Percentiles rank a stretch among this genome's conserved stretches.
These are phyloP conservation scores for Vaucheria bursata DNA, from an alignment of 352 stramenopile species.

Conservation along the genomic window DNA sequence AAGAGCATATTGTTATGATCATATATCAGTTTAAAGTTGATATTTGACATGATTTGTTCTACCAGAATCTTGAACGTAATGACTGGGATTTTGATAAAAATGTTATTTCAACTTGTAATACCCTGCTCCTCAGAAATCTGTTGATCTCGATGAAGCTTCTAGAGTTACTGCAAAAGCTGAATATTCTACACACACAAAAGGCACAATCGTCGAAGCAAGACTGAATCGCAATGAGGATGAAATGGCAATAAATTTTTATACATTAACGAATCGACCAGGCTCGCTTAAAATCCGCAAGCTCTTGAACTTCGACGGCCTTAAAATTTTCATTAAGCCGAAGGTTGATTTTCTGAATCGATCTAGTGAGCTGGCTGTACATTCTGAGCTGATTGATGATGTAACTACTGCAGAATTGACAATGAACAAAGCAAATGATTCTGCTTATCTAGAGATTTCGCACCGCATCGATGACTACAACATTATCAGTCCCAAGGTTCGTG, in stretches of 20 bases:
- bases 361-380: slow-evolving; percentile 32
- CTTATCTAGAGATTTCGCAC: slow-evolving; percentile 38
- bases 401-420: slow-evolving; percentile 42
- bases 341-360: slow-evolving; percentile 34
- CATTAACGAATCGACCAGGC: slow-evolving; percentile 15
- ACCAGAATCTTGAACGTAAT: no score
- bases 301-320: slow-evolving; percentile 2
- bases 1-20: no score
- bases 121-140: slow-evolving; percentile 4
- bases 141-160: slow-evolving; percentile 1
- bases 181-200: slow-evolving; percentile 32
- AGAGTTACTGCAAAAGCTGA: slow-evolving; percentile 3
- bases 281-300: slow-evolving; percentile 7
- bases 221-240: slow-evolving; percentile 26
- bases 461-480: slow-evolving; percentile 43
- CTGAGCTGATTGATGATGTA: slow-evolving; percentile 36
- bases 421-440: slow-evolving; percentile 32
- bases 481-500: no score
- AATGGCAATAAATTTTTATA: slow-evolving; percentile 43
- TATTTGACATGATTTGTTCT: no score
- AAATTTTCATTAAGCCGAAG: slow-evolving; percentile 32
- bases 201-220: slow-evolving; percentile 37
- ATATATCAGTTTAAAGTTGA: no score
- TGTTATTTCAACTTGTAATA: no score
- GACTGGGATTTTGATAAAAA: no score